Evolutionary conservation across 768 basidiomycete species (phyloP).

Genomic region (Tylopilus sp.): DNA sequence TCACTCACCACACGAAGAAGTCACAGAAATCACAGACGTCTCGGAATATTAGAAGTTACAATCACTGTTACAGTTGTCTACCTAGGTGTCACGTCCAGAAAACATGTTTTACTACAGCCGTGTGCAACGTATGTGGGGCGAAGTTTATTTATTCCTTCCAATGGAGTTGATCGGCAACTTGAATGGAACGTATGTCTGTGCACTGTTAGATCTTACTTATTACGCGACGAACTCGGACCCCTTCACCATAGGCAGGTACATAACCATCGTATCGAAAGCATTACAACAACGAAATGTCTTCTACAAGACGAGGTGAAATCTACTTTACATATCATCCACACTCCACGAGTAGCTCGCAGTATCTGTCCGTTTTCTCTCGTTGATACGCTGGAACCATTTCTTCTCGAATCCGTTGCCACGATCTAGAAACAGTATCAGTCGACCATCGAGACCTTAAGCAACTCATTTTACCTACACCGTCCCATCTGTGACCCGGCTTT

Average conservation of each 20-base stretch:
- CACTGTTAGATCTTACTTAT: no score
- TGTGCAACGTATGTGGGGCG: constrained; percentile 6
- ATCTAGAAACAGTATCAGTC: constrained; percentile 46
- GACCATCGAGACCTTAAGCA: background rate
- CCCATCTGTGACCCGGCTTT: constrained; percentile 95
- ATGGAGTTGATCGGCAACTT: constrained; percentile 4
- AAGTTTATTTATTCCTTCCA: constrained; percentile 22
- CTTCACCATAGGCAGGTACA: background rate
- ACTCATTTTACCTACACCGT: constrained; percentile 79
- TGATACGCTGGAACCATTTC: constrained; percentile 81
- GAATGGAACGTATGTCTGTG: constrained; percentile 1
- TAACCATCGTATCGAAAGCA: background rate
- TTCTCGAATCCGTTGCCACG: constrained; percentile 93
- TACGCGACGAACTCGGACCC: constrained; percentile 3
- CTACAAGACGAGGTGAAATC: constrained; percentile 1
- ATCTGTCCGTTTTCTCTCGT: constrained; percentile 66
- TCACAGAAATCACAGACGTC: constrained; percentile 27
- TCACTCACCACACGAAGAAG: constrained; percentile 22
- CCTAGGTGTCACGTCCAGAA: constrained; percentile 6
- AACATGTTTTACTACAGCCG: constrained; percentile 18
- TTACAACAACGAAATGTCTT: background rate
- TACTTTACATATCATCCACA: constrained; percentile 83
- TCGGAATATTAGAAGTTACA: constrained; percentile 29
- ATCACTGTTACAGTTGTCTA: constrained; percentile 4
- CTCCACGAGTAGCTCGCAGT: constrained; percentile 82